Base-by-base conservation (phyloP, 495 filamentous ascomycete genomes). In the Clavariopsis aquatica region DNA sequence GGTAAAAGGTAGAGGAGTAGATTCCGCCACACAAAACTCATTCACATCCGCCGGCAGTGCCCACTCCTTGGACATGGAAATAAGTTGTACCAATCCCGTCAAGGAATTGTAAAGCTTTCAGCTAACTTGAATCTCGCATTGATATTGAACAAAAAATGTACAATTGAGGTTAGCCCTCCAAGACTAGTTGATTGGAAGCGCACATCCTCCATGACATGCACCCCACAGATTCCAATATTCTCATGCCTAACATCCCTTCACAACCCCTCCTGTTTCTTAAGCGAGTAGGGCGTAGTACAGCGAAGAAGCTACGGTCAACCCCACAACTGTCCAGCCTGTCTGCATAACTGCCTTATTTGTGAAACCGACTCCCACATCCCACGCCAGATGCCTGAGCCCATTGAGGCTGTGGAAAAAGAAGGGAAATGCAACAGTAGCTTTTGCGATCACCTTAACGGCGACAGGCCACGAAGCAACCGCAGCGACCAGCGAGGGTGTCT, bases 351-450 rank as follows among this genome's bases (percentile, higher is more conserved):
- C 77, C 70, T 82, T 79, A 75, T 93, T 90, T 68, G 75, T 80
- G 60, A 96, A 85, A 43, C 83, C 82, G 56, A 78, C 75, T 38
- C 87, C 89, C 53, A 86, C 75, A 82, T 99, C 94, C 89, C 90
- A 96, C 29, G 82, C 66, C 78, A 99, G 81, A 82, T 98, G 94
- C 72, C 92, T 85, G n/a, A 95, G 58, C 24, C 95, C 94, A 78
- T 96, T 97, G 68, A 92, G 74, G 63, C 75, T 76, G 78, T 99
- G 95, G 80, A 86, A 98, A 34, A 86, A 85, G 77, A 99, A 96
- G 20, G 93, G 93, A 76, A 89, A 82, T 43, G 91, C 90, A 34
- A 90, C 57, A 13, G 79, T 65, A 59, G 83, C 77, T 85, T 99
- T 99, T 62, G 90, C 67, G n/a, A 72, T 71, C 52, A 89, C 72